Percentiles rank a stretch among this genome's conserved stretches.
phyloP scores from a whole-genome alignment of 352 stramenopile genomes.

The Peronospora tabacina region DNA sequence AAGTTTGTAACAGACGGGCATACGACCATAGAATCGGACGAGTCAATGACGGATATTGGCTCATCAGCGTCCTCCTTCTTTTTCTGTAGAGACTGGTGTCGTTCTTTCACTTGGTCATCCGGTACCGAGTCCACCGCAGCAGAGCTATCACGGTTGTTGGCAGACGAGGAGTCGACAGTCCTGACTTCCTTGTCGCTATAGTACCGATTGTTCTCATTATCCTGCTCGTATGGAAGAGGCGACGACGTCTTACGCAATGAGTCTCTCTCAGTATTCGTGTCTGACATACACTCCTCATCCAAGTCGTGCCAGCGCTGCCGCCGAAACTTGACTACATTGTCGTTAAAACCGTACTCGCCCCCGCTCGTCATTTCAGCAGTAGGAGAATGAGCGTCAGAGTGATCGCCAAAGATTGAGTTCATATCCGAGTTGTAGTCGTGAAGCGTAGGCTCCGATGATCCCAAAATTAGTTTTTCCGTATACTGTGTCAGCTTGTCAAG shows the following conservation, averaged over 20 bases:
- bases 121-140: slow-evolving; percentile 23
- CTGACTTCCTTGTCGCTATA: slow-evolving; percentile 25
- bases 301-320: slow-evolving; percentile 27
- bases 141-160: slow-evolving; percentile 10
- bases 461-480: slow-evolving; percentile 52
- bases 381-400: slow-evolving; percentile 36
- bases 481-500: slow-evolving; percentile 69
- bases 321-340: slow-evolving; percentile 32
- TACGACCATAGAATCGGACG: slow-evolving; percentile 27
- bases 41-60: slow-evolving; percentile 20
- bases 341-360: slow-evolving; percentile 37
- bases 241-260: slow-evolving; percentile 31
- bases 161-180: slow-evolving; percentile 22
- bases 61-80: slow-evolving; percentile 17
- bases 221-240: slow-evolving; percentile 14
- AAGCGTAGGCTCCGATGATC: slow-evolving; percentile 43
- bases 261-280: slow-evolving; percentile 43
- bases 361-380: slow-evolving; percentile 28
- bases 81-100: slow-evolving; percentile 21
- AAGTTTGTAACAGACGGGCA: slow-evolving; percentile 27
- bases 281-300: slow-evolving; percentile 54
- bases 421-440: slow-evolving; percentile 45
- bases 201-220: slow-evolving; percentile 30
- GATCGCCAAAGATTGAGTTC: slow-evolving; percentile 41
- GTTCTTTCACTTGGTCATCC: slow-evolving; percentile 28